A percentile compares a stretch with the other conserved stretches of the same genome.
phyloP scores from a whole-genome alignment of 257 asterid genomes.

The Gentiana straminea region DNA sequence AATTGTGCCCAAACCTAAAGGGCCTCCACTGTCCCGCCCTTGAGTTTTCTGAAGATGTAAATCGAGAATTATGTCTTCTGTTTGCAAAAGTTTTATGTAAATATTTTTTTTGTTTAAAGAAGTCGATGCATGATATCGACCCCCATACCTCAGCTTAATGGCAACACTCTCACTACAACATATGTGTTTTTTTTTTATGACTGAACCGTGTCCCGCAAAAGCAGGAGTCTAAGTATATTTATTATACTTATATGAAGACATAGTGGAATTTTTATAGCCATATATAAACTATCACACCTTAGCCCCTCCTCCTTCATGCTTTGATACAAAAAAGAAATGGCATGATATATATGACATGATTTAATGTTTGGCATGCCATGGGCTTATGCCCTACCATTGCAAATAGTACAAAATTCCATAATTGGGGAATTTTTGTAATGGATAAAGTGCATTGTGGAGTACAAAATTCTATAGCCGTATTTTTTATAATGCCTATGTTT shows the following conservation, averaged over 20 bases:
- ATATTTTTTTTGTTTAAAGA: too few species aligned
- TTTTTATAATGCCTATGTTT: slow-evolving; percentile 1
- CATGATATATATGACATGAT: slow-evolving; percentile 33
- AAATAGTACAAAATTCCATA: slow-evolving; percentile 22
- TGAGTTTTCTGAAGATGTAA: too few species aligned
- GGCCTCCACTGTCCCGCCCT: too few species aligned
- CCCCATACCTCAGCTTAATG: too few species aligned
- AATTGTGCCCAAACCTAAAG: too few species aligned
- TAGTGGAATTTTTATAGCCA: not conserved
- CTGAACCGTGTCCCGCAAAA: not conserved
- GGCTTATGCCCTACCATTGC: slow-evolving; percentile 29
- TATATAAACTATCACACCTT: slow-evolving; percentile 2
- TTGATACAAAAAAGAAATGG: slow-evolving; percentile 36
- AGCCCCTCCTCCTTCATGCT: slow-evolving; percentile 15
- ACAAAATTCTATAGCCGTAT: not conserved
- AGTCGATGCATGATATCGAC: too few species aligned
- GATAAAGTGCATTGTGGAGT: not conserved
- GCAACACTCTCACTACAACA: too few species aligned
- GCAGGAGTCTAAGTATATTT: slow-evolving; percentile 6
- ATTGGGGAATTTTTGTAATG: slow-evolving; percentile 17
- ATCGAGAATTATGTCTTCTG: too few species aligned
- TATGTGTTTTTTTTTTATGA: too few species aligned
- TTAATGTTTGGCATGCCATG: slow-evolving; percentile 54
- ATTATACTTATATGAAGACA: slow-evolving; percentile 3
- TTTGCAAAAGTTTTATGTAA: too few species aligned